Evolutionary conservation across 2,329 filamentous ascomycete genomes (phyloP), one percentile per base, ranked within the genome.

Genomic region (Whalleya microplaca): DNA sequence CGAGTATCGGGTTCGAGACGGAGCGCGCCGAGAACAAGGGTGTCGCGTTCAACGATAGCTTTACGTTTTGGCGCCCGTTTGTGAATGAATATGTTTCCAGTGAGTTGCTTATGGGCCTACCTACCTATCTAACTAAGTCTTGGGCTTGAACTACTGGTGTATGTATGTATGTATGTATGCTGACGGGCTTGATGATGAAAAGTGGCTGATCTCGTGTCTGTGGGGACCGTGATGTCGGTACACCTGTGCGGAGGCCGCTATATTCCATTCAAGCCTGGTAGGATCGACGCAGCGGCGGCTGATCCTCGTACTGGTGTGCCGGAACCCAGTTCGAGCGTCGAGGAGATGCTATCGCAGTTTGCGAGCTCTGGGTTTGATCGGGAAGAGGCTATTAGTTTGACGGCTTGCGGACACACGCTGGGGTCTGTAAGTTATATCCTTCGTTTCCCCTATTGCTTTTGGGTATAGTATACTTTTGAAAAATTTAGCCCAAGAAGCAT

Each of bases 171-270:
- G 3, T 20, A 32, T 21, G 20, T 6, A 47, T 51, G 29, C 51
- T 57, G 45, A 55, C 43, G 43, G 20, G 21, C 49, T 19, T 9
- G 18, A 9, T 41, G 10, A n/a, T n/a, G n/a, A n/a, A n/a, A 48
- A 69, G 67, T 70, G 68, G 66, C 68, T 3, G 68, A 71, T 23
- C 58, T 71, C n/a, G 51, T 71, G 4, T 68, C 67, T 0, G 27
- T 71, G 3, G 65, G 66, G 4, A 68, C 64, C 1, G 66, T 69
- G n/a, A 69, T 69, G 66, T 67, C 67, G 2, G 67, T 69, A 4
- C 59, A 62, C 21, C 58, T 70, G 9, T 70, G 68, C 20, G 64
- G 66, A 14, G 65, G 65, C 6, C 65, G 62, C 21, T 58, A 62
- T 10, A 65, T 70, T n/a, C 67, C 67, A 2, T 70, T 64, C 41